Base-by-base conservation (phyloP, 768 basidiomycete species). In the Trametes sanguinea region DNA sequence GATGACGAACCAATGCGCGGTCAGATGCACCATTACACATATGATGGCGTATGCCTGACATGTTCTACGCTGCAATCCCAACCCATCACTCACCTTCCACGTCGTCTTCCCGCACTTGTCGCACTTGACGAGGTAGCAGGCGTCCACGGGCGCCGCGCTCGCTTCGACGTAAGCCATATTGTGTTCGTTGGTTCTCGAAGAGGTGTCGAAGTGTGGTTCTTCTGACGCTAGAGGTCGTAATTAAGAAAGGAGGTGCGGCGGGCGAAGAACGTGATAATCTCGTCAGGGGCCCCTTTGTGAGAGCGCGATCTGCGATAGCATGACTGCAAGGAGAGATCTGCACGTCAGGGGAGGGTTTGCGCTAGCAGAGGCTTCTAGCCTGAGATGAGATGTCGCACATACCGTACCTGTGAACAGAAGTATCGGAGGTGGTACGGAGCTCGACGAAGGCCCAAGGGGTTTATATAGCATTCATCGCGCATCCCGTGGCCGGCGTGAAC, bases 31-130 rank as follows among this genome's bases (percentile, higher is more conserved):
- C 22, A 22, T 22, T 22, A 22, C 22, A 22, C 22, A 1, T 22
- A 22, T 22, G 22, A 1, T 1, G 22, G 22, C 22, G 22, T 22
- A 1, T 22, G 22, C 22, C 22, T 22, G 22, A 22, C 22, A 1
- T 1, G 1, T 22, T 22, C 22, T 22, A 22, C 22, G 22, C 22
- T 22, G 22, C 22, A 22, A 1, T 22, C 1, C 22, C 22, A 22
- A 22, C 22, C 1, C 1, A 22, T 22, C 22, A 43, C 42, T 43
- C 42, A 89, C 89, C 77, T 71, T 78, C 90, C 89, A 91, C 17
- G 86, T 90, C 29, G 76, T 84, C 80, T 90, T 90, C 52, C 80
- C 80, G 72, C 89, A 91, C 61, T 73, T 76, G 54, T 72, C 74
- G 75, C 89, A 91, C 60, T 79, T 78, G 60, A 86, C 85, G 63